Evolutionary conservation across 2,329 filamentous ascomycete species (phyloP).

Genomic region (Lachnellula willkommii): DNA sequence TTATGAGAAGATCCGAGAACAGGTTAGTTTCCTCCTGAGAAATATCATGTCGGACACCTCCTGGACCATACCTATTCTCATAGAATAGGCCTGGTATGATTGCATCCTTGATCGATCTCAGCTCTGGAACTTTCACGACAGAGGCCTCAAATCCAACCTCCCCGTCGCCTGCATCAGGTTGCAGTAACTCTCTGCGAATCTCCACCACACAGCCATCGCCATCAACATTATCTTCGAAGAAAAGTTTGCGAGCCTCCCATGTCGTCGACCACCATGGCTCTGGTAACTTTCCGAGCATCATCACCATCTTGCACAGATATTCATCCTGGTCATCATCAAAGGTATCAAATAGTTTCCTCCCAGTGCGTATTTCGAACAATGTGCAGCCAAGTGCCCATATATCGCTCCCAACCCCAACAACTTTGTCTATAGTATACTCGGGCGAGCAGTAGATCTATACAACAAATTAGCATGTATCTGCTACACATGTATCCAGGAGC

Average conservation of each 20-base stretch:
- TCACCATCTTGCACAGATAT: conserved; percentile 4
- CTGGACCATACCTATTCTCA: neutral
- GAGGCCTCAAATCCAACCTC: conserved; percentile 1
- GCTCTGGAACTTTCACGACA: conserved; percentile 5
- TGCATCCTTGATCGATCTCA: conserved; percentile 1
- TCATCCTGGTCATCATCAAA: conserved; percentile 8
- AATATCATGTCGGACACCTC: neutral
- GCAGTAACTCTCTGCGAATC: neutral
- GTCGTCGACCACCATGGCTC: conserved; percentile 12
- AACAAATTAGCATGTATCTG: too few relatives aligned
- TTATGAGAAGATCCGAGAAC: neutral
- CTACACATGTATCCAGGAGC: too few relatives aligned
- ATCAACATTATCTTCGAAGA: conserved; percentile 5
- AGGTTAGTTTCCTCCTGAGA: neutral
- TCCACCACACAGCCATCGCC: conserved; percentile 1
- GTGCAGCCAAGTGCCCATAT: conserved; percentile 15
- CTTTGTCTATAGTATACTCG: conserved; percentile 9
- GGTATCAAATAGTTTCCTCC: conserved; percentile 9
- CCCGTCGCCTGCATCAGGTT: neutral
- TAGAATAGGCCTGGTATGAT: neutral
- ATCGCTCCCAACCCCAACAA: conserved; percentile 2
- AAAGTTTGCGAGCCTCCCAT: conserved; percentile 8
- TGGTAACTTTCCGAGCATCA: conserved; percentile 11
- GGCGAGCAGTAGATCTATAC: conserved; percentile 6
- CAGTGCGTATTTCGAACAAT: conserved; percentile 11